phyloP scores from a whole-genome alignment of 495 filamentous ascomycete species.

The Daldinia loculata region DNA sequence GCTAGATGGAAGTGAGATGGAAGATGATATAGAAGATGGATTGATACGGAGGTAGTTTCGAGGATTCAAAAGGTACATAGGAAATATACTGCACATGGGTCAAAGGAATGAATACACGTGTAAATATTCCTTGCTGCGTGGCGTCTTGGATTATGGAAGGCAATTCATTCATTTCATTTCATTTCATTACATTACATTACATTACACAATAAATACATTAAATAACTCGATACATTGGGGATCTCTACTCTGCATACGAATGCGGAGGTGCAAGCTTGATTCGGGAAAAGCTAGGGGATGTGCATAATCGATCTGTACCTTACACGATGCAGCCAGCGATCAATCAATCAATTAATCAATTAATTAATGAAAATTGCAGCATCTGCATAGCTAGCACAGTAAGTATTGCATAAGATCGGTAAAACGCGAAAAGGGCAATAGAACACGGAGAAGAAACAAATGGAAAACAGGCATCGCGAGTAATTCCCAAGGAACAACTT shows the following conservation, averaged over 20 bases:
- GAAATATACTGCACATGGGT: background rate
- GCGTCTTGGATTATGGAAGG: background rate
- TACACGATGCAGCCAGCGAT: background rate
- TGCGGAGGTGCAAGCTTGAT: background rate
- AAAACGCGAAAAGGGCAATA: background rate
- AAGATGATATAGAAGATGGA: no score
- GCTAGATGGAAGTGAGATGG: background rate
- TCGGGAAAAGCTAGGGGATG: background rate
- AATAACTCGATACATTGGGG: background rate
- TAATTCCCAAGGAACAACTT: background rate
- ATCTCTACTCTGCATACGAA: background rate
- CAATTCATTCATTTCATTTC: background rate
- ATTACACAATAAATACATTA: background rate
- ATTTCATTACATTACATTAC: no score
- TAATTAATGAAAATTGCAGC: background rate
- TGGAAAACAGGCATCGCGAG: background rate
- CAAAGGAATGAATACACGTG: background rate
- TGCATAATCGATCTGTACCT: background rate
- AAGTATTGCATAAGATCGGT: background rate
- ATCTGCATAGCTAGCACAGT: background rate
- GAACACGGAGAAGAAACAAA: background rate
- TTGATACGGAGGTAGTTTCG: background rate
- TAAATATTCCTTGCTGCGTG: background rate
- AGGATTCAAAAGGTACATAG: background rate
- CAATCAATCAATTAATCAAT: no score